Conservation (phyloP, 1,139 yeast species). For the Waltiozyma sp. region DNA sequence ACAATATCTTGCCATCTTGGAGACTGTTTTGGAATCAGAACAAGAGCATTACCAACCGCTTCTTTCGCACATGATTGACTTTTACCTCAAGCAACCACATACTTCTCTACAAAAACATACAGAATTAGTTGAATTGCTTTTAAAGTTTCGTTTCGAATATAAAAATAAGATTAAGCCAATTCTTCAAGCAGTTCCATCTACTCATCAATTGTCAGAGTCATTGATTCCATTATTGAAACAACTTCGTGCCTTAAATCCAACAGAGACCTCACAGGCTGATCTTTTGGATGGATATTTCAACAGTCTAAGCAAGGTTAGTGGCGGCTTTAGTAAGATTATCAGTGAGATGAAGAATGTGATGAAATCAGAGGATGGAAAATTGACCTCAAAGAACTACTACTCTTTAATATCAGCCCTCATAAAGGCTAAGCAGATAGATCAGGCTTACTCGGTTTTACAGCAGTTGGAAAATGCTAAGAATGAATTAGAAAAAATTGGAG, state of each 20-base stretch:
- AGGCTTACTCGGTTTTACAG: slow-evolving; percentile 7
- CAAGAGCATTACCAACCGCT: neutral
- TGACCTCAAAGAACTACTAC: slow-evolving; percentile 8
- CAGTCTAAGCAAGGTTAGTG: slow-evolving; percentile 4
- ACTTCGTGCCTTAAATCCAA: slow-evolving; percentile 5
- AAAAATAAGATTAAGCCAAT: slow-evolving; percentile 10
- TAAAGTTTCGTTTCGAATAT: slow-evolving; percentile 10
- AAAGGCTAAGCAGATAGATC: slow-evolving; percentile 4
- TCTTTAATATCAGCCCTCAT: slow-evolving; percentile 9
- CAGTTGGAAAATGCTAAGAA: slow-evolving; percentile 9
- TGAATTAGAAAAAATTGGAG: neutral
- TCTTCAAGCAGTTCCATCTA: slow-evolving; percentile 2
- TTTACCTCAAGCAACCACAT: slow-evolving; percentile 8
- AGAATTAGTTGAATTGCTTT: slow-evolving; percentile 8
- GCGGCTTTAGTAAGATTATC: slow-evolving; percentile 2
- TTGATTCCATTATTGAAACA: slow-evolving; percentile 6
- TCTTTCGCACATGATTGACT: slow-evolving; percentile 8
- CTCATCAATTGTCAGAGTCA: neutral
- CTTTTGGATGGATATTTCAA: slow-evolving; percentile 7
- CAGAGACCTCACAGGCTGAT: slow-evolving; percentile 9
- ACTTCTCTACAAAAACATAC: slow-evolving; percentile 2
- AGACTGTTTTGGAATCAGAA: slow-evolving; percentile 4
- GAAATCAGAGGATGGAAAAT: slow-evolving; percentile 3
- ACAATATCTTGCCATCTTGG: slow-evolving; percentile 8
- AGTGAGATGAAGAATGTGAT: slow-evolving; percentile 6